Base-by-base conservation (phyloP, 306 rosid species). In the Vigna hirtella region DNA sequence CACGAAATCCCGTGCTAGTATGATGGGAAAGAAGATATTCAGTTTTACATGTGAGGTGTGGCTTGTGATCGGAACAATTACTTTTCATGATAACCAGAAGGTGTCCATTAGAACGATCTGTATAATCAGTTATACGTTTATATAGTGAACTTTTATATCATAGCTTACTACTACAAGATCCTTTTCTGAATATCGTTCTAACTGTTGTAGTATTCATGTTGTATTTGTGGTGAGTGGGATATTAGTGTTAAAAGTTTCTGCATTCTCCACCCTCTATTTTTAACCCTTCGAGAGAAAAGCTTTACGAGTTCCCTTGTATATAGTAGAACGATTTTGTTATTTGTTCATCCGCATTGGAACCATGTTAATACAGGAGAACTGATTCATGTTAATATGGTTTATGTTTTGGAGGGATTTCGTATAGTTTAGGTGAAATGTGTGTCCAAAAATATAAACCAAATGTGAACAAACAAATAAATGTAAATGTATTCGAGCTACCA, bases 21-120 rank as follows among this genome's bases (percentile, higher is more conserved):
- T 71, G 70, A 56, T 6, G 63, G 59, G 74, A 56, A 55, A 72
- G 70, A 56, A 73, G 70, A 74, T 18, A 30, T n/a, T 42, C 26
- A 72, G 55, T 24, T 65, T 73, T 50, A n/a, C 43, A 63, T 62
- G 48, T 22, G 66, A 66, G 75, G 74, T 20, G 73, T n/a, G 50
- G 52, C 70, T 53, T 62, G 5, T 71, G 14, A 64, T 18, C 20
- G 55, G 53, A 63, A 77, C 78, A 52, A 63, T 70, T 64, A 62
- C 52, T 59, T 64, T 72, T 47, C 53, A 45, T 61, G 45, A 72
- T 71, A 34, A 18, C 22, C 34, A 63, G 5, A 32, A 51, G 42
- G 79, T 45, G 36, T 66, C 43, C 69, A 17, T 36, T 55, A 38
- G 59, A 16, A 20, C 17, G 14, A 50, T 66, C 48, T 78, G 45